Base-by-base conservation (phyloP, 148 eudicot genomes). In the Vaccinium corymbosum region DNA sequence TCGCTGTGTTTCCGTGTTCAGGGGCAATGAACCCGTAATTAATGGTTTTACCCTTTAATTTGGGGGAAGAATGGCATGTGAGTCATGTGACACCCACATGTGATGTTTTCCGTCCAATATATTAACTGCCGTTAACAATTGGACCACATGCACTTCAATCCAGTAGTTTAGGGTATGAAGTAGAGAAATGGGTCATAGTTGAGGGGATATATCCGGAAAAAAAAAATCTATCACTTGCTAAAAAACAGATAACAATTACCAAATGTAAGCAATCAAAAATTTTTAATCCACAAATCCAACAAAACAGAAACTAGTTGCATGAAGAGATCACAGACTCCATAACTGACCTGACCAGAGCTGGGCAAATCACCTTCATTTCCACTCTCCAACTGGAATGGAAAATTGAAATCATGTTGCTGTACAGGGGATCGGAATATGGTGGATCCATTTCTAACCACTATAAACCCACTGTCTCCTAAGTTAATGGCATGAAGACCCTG, bases 381-480 rank as follows among this genome's bases (percentile, higher is more conserved):
- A 88, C 93, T 87, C 87, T 93, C 95, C 89, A 94, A 82, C 86
- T 94, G 98, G 87, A 83, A 94, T 46, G 98, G 92, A 71, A 93
- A 92, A 88, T 93, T 94, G 87, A 94, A 94, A 88, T 90, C 98
- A 90, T 94, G 98, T 89, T 94, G 98, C 87, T 94, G 98, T 16
- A 82, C 95, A 15, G 98, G 95, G 71, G 98, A 93, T 27, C 90
- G 92, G 83, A 94, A 93, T 73, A 94, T 89, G 22, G 94, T 94
- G 87, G 88, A 87, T 46, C 98, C 98, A 82, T 92, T 93, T 88
- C 95, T 90, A 53, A 94, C 90, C 81, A 94, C 95, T 85, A 94
- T 86, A 83, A 94, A 94, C 19, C 98, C 98, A 82, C 98, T 94
- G 83, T 94, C 98, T 29, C 98, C 98, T 78, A 94, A 86, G 84